Conservation (phyloP, 2,329 filamentous ascomycete genomes). For the Sporothrix phasma region DNA sequence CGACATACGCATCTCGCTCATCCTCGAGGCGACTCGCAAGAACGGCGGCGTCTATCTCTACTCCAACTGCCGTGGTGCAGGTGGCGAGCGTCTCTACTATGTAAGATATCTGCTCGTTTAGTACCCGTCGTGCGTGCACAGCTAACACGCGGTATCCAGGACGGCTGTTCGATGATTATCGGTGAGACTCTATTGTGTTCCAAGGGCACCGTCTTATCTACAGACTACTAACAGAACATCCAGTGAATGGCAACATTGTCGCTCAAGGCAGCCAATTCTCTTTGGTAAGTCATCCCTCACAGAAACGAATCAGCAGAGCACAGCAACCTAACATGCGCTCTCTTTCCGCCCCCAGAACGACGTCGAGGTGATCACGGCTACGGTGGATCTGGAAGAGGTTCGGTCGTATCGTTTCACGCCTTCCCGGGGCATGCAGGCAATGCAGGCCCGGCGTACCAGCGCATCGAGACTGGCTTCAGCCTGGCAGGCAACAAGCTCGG, state of each 20-base stretch:
- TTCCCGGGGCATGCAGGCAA: slow-evolving; percentile 49
- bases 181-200: neutral
- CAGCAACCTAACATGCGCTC: neutral
- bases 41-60: slow-evolving; percentile 40
- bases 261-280: slow-evolving; percentile 56
- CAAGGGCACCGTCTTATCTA: no score
- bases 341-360: slow-evolving; percentile 37
- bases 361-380: slow-evolving; percentile 57
- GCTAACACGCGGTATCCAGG: slow-evolving; percentile 21
- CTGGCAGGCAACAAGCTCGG: slow-evolving; percentile 24
- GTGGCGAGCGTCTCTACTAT: slow-evolving; percentile 50
- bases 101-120: neutral
- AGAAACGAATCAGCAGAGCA: neutral
- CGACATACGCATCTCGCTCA: slow-evolving; percentile 51
- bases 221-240: neutral
- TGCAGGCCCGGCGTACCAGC: slow-evolving; percentile 36
- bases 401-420: slow-evolving; percentile 47
- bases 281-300: neutral
- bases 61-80: slow-evolving; percentile 38
- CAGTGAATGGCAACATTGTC: slow-evolving; percentile 50
- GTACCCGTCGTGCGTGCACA: no score
- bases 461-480: slow-evolving; percentile 31
- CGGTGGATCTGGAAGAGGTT: slow-evolving; percentile 62
- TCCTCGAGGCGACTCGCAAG: slow-evolving; percentile 51
- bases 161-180: slow-evolving; percentile 54